phyloP scores from a whole-genome alignment of 2,329 filamentous ascomycete genomes.

The Dryadomyces quercivorus region DNA sequence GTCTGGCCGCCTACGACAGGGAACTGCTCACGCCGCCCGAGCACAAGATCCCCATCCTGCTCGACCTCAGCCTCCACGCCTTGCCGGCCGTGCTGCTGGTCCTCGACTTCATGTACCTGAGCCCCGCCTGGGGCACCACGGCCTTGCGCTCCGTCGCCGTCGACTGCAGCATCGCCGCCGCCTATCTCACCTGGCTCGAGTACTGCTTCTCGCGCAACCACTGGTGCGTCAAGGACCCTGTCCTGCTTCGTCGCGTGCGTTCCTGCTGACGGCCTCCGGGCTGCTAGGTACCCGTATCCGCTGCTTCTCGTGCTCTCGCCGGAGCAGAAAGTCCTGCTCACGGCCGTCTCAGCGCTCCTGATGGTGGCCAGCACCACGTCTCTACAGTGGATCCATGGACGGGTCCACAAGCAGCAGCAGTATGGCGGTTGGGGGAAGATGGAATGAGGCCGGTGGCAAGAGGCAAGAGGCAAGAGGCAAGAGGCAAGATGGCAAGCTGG shows the following conservation, averaged over 20 bases:
- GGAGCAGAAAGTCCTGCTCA: slow-evolving; percentile 52
- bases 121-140: slow-evolving; percentile 57
- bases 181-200: slow-evolving; percentile 67
- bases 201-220: slow-evolving; percentile 55
- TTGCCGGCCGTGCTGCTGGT: slow-evolving; percentile 52
- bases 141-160: slow-evolving; percentile 44
- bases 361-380: slow-evolving; percentile 52
- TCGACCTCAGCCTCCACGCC: slow-evolving; percentile 52
- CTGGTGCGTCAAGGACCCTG: no score
- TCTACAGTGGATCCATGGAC: background rate
- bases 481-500: no score
- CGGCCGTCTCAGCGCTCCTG: slow-evolving; percentile 53
- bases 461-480: no score
- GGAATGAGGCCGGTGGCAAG: no score
- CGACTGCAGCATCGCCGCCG: slow-evolving; percentile 44
- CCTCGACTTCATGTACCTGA: slow-evolving; percentile 53
- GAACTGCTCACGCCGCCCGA: slow-evolving; percentile 38
- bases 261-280: background rate
- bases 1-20: slow-evolving; percentile 44
- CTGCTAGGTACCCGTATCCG: slow-evolving; percentile 61
- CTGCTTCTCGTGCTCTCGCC: slow-evolving; percentile 61
- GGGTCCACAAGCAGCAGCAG: background rate
- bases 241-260: background rate
- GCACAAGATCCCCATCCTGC: slow-evolving; percentile 38
- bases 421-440: no score